phyloP scores from a whole-genome alignment of 768 basidiomycete genomes.

The Suillus alpinus region DNA sequence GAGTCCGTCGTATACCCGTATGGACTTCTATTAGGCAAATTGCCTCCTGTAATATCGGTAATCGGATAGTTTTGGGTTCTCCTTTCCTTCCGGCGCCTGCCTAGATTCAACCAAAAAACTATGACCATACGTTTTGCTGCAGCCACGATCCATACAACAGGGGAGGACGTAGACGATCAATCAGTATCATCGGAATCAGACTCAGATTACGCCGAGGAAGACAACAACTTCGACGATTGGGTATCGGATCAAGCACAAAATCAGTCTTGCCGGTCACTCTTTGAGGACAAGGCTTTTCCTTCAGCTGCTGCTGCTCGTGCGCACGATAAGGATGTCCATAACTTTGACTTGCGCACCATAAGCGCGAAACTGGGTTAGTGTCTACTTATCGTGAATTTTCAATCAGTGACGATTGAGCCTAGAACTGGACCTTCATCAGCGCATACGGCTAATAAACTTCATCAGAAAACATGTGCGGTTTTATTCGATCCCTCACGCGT shows the following conservation, averaged over 20 bases:
- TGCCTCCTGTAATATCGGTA: slow-evolving; percentile 11
- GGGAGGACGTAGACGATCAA: slow-evolving; percentile 12
- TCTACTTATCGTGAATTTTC: neutral
- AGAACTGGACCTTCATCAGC: slow-evolving; percentile 78
- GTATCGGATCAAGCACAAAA: slow-evolving; percentile 59
- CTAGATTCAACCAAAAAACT: slow-evolving; percentile 1
- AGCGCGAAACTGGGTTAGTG: slow-evolving; percentile 56
- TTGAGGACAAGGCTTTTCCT: slow-evolving; percentile 62
- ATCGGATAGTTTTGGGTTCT: neutral
- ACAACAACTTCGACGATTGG: slow-evolving; percentile 81
- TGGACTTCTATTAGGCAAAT: neutral
- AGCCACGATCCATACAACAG: neutral
- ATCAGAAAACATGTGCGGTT: slow-evolving; percentile 68
- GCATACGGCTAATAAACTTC: slow-evolving; percentile 83
- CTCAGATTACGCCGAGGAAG: slow-evolving; percentile 33
- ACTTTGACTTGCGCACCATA: slow-evolving; percentile 57
- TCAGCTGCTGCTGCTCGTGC: slow-evolving; percentile 57
- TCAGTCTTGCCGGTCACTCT: slow-evolving; percentile 66
- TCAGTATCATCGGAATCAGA: slow-evolving; percentile 21
- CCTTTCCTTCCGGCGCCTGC: neutral
- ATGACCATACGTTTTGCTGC: slow-evolving; percentile 31
- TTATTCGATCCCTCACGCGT: neutral
- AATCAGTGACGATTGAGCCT: slow-evolving; percentile 7
- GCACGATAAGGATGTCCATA: slow-evolving; percentile 59
- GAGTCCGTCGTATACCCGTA: neutral